A percentile compares a stretch with the other conserved stretches of the same genome.
These are phyloP conservation scores for Microcyclospora tardicrescens DNA, from an alignment of 2,329 filamentous ascomycete species.

Conservation along the genomic window DNA sequence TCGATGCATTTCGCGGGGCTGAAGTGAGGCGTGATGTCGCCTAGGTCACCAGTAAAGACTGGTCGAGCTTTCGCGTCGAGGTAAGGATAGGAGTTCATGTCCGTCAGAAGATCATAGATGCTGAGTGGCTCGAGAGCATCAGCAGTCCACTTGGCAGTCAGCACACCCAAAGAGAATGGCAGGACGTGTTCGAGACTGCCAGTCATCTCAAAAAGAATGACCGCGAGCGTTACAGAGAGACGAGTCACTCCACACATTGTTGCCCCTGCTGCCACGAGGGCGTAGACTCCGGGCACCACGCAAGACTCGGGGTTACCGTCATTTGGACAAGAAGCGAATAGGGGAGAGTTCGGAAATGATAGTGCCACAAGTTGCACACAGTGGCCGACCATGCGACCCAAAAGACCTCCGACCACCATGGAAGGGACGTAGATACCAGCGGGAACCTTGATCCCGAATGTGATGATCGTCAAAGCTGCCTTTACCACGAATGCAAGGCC, in stretches of 20 bases:
- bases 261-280: slow-evolving; percentile 82
- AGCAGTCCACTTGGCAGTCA: slow-evolving; percentile 96
- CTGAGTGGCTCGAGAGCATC: slow-evolving; percentile 88
- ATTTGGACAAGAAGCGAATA: slow-evolving; percentile 64
- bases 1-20: slow-evolving; percentile 74
- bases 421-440: slow-evolving; percentile 96
- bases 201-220: slow-evolving; percentile 92
- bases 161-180: slow-evolving; percentile 80
- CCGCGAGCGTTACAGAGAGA: slow-evolving; percentile 80
- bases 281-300: slow-evolving; percentile 94
- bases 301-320: slow-evolving; percentile 60
- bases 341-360: slow-evolving; percentile 52
- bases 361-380: slow-evolving; percentile 69
- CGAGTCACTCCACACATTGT: slow-evolving; percentile 97
- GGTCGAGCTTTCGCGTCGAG: slow-evolving; percentile 94
- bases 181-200: slow-evolving; percentile 90
- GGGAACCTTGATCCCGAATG: slow-evolving; percentile 92
- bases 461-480: slow-evolving; percentile 72
- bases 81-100: slow-evolving; percentile 96
- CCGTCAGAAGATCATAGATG: slow-evolving; percentile 89
- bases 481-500: slow-evolving; percentile 78
- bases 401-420: slow-evolving; percentile 92
- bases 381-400: slow-evolving; percentile 81
- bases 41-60: slow-evolving; percentile 75
- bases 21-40: slow-evolving; percentile 68